Evolutionary conservation across 169 alveolate genomes (phyloP).

Genomic region (Plasmodium chabaudi): DNA sequence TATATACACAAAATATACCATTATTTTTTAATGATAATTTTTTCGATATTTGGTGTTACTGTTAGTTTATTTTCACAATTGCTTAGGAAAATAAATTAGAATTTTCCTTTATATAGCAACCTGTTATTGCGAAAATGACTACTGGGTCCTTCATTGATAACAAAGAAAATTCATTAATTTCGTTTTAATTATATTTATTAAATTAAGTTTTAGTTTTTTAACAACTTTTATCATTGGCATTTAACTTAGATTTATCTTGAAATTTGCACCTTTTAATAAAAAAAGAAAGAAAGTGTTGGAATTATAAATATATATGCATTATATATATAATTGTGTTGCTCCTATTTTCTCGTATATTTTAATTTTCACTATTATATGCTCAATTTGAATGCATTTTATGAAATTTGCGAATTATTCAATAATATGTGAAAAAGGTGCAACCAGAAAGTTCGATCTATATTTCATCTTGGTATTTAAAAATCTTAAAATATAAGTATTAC

Average conservation of each 20-base stretch:
- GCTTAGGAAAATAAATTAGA: conserved; percentile 66
- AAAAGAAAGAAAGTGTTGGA: too few relatives aligned
- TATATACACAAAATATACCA: neutral
- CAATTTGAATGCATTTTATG: conserved; percentile 28
- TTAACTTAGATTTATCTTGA: too few relatives aligned
- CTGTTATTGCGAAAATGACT: conserved; percentile 77
- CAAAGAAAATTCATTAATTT: conserved; percentile 60
- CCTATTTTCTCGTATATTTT: conserved; percentile 12
- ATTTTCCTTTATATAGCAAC: conserved; percentile 69
- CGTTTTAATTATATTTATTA: conserved; percentile 27
- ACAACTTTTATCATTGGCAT: too few relatives aligned
- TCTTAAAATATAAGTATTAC: conserved; percentile 82
- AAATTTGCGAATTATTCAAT: conserved; percentile 37
- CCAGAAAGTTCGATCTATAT: conserved; percentile 84
- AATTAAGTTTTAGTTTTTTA: too few relatives aligned
- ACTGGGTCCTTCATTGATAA: conserved; percentile 72
- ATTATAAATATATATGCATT: too few relatives aligned
- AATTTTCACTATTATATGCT: conserved; percentile 24
- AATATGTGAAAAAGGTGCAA: conserved; percentile 84
- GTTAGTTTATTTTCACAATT: conserved; percentile 63
- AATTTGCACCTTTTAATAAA: too few relatives aligned
- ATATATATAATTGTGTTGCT: too few relatives aligned
- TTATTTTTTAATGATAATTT: conserved; percentile 53
- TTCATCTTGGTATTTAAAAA: conserved; percentile 84
- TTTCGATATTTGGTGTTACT: conserved; percentile 74